Evolutionary conservation across 2,329 filamentous ascomycete species (phyloP).

Genomic region (Aspergillus sp.): DNA sequence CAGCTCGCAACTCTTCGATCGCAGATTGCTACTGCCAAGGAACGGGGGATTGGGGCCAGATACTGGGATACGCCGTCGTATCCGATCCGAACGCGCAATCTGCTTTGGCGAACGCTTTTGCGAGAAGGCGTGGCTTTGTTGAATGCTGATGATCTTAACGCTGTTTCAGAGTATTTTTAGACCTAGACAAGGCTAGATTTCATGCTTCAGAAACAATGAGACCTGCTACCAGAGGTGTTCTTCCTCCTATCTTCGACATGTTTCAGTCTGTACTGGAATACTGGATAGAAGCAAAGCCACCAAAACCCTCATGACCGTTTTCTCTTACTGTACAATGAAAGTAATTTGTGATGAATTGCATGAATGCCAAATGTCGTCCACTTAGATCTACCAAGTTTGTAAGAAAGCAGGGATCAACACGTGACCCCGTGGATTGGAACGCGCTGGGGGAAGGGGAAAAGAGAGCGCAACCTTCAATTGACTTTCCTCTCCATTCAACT

Average conservation of each 20-base stretch:
- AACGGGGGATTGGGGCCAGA: constrained; percentile 53
- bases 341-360: background rate
- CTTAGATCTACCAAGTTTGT: background rate
- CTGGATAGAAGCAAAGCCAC: too few relatives aligned
- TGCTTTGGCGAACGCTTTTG: constrained; percentile 54
- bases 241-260: too few relatives aligned
- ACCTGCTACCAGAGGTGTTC: too few relatives aligned
- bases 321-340: background rate
- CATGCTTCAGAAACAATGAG: background rate
- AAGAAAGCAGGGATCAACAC: constrained; percentile 3
- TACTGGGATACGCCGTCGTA: constrained; percentile 62
- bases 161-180: constrained; percentile 37
- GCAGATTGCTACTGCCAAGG: constrained; percentile 52
- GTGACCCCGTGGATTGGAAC: constrained; percentile 11
- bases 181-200: background rate
- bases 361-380: background rate
- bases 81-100: constrained; percentile 55
- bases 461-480: background rate
- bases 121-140: constrained; percentile 57
- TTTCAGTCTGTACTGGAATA: too few relatives aligned
- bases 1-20: constrained; percentile 48
- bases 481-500: background rate
- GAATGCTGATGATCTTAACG: constrained; percentile 61
- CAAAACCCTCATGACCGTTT: background rate
- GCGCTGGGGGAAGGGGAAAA: background rate